Conservation (phyloP, 768 basidiomycete genomes). For the Agrocybe praecox region DNA sequence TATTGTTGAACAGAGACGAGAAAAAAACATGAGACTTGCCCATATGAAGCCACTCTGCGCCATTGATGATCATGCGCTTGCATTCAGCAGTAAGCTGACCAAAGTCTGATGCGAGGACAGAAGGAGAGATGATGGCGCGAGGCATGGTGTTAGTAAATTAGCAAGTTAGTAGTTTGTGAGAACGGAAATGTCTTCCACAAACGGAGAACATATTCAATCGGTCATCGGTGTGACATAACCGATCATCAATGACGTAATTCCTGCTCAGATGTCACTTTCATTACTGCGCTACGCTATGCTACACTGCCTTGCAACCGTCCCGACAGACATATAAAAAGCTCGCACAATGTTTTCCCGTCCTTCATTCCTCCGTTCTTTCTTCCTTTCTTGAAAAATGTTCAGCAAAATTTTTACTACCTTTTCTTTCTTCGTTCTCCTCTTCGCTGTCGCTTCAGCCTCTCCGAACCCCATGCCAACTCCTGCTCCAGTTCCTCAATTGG, state of each 20-base stretch:
- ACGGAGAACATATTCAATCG: neutral
- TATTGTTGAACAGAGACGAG: neutral
- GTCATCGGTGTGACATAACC: neutral
- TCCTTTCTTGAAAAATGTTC: slow-evolving; percentile 35
- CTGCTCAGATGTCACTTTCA: neutral
- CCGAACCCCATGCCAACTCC: slow-evolving; percentile 31
- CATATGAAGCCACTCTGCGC: slow-evolving; percentile 99
- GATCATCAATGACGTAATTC: slow-evolving; percentile 8
- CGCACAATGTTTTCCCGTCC: slow-evolving; percentile 7
- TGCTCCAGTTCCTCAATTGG: slow-evolving; percentile 14
- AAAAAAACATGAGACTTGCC: slow-evolving; percentile 44
- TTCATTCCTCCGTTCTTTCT: slow-evolving; percentile 15
- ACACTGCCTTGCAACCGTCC: neutral
- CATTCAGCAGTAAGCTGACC: slow-evolving; percentile 95
- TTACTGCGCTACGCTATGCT: too few relatives aligned
- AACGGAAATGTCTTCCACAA: neutral
- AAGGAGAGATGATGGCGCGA: slow-evolving; percentile 92
- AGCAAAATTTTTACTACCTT: slow-evolving; percentile 33
- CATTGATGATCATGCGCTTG: slow-evolving; percentile 92
- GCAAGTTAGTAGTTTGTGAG: neutral
- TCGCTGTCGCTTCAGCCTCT: slow-evolving; percentile 31
- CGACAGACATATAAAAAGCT: neutral
- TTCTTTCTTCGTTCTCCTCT: slow-evolving; percentile 36
- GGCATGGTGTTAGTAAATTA: slow-evolving; percentile 55
- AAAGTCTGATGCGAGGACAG: slow-evolving; percentile 96